Percentiles rank a stretch among this genome's conserved stretches.
Conservation (phyloP, 2,329 filamentous ascomycete species). For the Aureobasidium sp. region DNA sequence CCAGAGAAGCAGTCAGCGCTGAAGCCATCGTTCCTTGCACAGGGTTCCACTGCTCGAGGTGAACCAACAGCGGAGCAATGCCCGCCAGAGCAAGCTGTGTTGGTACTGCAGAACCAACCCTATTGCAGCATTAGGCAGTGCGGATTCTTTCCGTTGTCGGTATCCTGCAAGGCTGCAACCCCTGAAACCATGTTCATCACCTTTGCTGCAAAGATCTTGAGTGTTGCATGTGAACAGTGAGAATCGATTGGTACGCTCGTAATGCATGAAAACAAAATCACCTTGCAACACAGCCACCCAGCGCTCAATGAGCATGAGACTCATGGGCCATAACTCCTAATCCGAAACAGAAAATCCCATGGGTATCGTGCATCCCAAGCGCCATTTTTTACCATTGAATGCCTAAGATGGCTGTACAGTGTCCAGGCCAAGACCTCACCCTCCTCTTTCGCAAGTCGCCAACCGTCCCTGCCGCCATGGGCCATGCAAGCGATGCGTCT, state of each 20-base stretch:
- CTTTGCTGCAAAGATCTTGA: no score
- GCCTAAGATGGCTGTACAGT: neutral
- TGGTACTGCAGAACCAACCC: neutral
- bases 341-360: neutral
- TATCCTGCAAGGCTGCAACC: neutral
- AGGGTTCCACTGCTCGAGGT: neutral
- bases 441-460: neutral
- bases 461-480: neutral
- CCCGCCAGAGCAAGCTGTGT: neutral
- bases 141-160: neutral
- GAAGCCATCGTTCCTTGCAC: slow-evolving; percentile 8
- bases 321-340: neutral
- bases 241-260: neutral
- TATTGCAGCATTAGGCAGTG: neutral
- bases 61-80: neutral
- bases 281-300: neutral
- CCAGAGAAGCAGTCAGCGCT: slow-evolving; percentile 6
- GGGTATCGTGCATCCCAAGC: slow-evolving; percentile 8
- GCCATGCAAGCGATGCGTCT: neutral
- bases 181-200: no score
- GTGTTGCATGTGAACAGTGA: neutral
- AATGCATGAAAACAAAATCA: neutral
- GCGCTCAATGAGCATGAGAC: no score
- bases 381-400: neutral
- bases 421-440: neutral